Conservation (phyloP, 306 rosid genomes). For the Pyrus pyrifolia region DNA sequence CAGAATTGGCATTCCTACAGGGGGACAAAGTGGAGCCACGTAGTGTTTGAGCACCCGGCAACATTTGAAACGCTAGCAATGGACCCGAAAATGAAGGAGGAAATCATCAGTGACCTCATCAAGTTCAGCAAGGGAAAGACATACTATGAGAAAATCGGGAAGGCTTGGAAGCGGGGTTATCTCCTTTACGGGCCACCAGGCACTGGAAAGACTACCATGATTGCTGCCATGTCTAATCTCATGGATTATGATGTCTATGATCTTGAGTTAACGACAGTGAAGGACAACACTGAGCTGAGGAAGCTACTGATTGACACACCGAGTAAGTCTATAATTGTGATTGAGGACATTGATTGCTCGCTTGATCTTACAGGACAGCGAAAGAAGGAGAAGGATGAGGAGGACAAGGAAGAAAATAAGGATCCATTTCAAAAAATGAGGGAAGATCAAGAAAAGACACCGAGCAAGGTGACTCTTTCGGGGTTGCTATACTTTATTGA, state of each 20-base stretch:
- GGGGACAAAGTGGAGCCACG: neutral
- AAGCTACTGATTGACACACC: constrained; percentile 40
- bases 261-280: constrained; percentile 44
- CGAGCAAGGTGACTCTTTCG: constrained; percentile 52
- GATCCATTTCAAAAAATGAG: constrained; percentile 11
- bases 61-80: constrained; percentile 41
- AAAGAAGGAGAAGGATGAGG: constrained; percentile 15
- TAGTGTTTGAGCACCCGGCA: constrained; percentile 55
- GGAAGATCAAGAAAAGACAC: constrained; percentile 16
- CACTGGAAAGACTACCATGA: constrained; percentile 58
- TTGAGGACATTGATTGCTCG: constrained; percentile 71
- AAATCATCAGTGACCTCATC: constrained; percentile 34
- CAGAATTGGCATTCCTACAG: neutral
- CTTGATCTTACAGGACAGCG: constrained; percentile 62
- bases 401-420: neutral
- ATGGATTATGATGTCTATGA: constrained; percentile 64
- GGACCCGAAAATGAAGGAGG: constrained; percentile 40
- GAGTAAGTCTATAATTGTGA: constrained; percentile 37
- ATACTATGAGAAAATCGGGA: constrained; percentile 50
- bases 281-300: constrained; percentile 45
- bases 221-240: constrained; percentile 58
- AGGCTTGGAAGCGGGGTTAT: constrained; percentile 67
- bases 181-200: constrained; percentile 65
- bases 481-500: constrained; percentile 60
- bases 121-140: constrained; percentile 42